Base-by-base conservation (phyloP, 768 basidiomycete species). In the Amanita fuliginea region DNA sequence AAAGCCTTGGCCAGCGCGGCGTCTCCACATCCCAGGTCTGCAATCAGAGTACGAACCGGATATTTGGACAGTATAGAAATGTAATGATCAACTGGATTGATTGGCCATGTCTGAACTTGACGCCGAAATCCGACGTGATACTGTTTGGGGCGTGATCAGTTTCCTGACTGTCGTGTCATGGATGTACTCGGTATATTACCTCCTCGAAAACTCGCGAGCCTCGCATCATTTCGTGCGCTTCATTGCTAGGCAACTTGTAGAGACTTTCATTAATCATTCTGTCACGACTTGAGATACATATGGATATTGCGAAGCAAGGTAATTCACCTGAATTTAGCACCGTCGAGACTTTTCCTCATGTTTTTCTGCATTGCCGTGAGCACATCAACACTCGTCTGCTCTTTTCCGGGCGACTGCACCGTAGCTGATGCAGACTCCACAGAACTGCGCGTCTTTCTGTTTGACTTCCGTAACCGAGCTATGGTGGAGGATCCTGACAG, bases 1-100 rank as follows among this genome's bases (percentile, higher is more conserved):
- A 99, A 73, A 2, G 76, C 71, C 35, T 76, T 80, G 0, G 94
- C 93, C 24, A 99, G 73, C 6, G 83, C 77, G 19, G 93, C 96
- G 62, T 97, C 94, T 21, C 96, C 96, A 57, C 93, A 97, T 9
- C 96, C 96, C 30, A 99, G 73, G 67, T 99, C 96, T 30, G 81
- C 93, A 44, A 99, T 80, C 56, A 97, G 71, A 0, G 84, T 80
- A 55, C 72, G 74, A 16, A 70, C 51, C 4, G 89, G 76, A 60
- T 83, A 85, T 2, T 74, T 64, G 0, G 80, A 77, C 44, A 97
- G 72, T 13, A 64, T 56, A 3, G 76, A 70, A 47, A 86, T 77
- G 63, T 93, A 92, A 61, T 86, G 75, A 26, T 84, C 72, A n/a
- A 95, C 82, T 0, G 96, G 95, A 59, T 96, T 95, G 6, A 81